phyloP scores from a whole-genome alignment of 78 protist genomes.

The Dictyostelium capitatum region DNA sequence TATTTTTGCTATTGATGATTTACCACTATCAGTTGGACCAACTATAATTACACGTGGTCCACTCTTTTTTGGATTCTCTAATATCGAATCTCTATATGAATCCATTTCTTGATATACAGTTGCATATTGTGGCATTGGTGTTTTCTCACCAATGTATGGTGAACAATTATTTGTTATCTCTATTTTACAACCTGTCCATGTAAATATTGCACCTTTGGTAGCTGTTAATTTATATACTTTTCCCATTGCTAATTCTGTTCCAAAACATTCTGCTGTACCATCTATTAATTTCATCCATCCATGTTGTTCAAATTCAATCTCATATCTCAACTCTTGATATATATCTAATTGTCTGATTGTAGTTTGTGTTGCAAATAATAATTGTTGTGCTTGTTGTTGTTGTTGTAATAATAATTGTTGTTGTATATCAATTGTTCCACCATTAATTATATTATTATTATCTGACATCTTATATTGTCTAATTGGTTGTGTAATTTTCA shows the following conservation, averaged over 20 bases:
- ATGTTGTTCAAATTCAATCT: constrained; percentile 45
- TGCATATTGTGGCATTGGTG: constrained; percentile 86
- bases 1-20: constrained; percentile 81
- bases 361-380: neutral
- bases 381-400: neutral
- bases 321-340: constrained; percentile 81
- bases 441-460: neutral
- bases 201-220: constrained; percentile 75
- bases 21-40: constrained; percentile 91
- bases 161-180: constrained; percentile 14
- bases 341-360: neutral
- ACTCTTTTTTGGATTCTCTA: neutral
- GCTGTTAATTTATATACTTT: constrained; percentile 53
- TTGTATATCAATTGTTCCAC: neutral
- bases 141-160: constrained; percentile 66
- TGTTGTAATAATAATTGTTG: neutral
- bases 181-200: constrained; percentile 80
- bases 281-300: constrained; percentile 38
- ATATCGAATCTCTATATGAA: constrained; percentile 18
- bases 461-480: constrained; percentile 4
- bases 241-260: constrained; percentile 73
- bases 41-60: constrained; percentile 83
- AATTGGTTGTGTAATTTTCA: too few relatives aligned
- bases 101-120: constrained; percentile 65
- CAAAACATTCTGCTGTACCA: constrained; percentile 89